Evolutionary conservation across 176 grass and related monocot genomes (phyloP).

Genomic region (Musa itinerans): DNA sequence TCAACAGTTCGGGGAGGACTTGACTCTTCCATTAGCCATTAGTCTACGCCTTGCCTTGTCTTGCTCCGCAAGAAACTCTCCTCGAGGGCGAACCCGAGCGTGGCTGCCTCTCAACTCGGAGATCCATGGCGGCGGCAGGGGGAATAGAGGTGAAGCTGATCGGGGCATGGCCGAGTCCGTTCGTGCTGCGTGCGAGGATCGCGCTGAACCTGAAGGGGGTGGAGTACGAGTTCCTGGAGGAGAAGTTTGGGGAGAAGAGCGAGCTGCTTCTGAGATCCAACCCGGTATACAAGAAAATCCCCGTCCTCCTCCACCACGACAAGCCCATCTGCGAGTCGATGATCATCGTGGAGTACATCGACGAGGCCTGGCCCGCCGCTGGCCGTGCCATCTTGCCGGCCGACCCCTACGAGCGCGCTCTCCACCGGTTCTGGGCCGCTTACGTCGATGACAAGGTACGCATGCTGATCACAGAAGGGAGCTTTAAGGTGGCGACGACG

Average conservation of each 20-base stretch:
- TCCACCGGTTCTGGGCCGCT: neutral
- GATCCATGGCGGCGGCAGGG: neutral
- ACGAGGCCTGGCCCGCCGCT: constrained; percentile 33
- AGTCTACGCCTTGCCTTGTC: no score
- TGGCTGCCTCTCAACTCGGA: neutral
- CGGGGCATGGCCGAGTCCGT: neutral
- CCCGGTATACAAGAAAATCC: constrained; percentile 9
- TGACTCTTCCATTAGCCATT: no score
- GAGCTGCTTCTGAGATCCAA: constrained; percentile 6
- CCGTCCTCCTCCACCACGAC: constrained; percentile 1
- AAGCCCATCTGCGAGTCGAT: constrained; percentile 33
- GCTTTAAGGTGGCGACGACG: no score
- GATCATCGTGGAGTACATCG: constrained; percentile 47
- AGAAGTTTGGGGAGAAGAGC: neutral
- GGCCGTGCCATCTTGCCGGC: constrained; percentile 19
- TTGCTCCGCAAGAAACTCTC: neutral
- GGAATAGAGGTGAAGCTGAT: neutral
- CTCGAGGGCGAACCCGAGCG: neutral
- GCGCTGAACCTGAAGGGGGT: constrained; percentile 2
- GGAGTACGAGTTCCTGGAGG: neutral
- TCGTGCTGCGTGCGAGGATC: neutral
- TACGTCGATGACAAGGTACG: neutral
- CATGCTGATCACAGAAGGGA: no score
- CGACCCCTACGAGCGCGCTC: constrained; percentile 27
- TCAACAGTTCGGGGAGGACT: no score